Base-by-base conservation (phyloP, 345 rosid genomes). In the Eucalyptus lansdowneana region DNA sequence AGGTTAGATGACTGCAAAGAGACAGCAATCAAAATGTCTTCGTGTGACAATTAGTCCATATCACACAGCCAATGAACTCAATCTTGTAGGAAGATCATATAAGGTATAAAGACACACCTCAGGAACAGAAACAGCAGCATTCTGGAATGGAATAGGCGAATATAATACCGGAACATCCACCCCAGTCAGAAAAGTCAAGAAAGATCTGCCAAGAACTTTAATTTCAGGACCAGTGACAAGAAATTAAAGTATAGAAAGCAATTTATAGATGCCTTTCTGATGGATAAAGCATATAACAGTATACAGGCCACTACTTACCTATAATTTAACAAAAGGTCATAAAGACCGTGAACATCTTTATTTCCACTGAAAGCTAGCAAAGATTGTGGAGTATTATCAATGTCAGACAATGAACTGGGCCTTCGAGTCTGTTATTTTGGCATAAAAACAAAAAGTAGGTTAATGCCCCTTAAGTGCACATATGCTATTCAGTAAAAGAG, bases 331-430 rank as follows among this genome's bases (percentile, higher is more conserved):
- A 98, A 89, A 91, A 98, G 93, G 85, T 97, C 99, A 92, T 93
- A 98, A 58, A 98, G 91, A 65, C 97, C 96, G 87, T 98, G 99
- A 31, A 97, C 95, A 45, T 90, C 92, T 89, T 91, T 92, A 87
- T 92, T 95, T 89, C 98, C 97, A 50, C 56, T 85, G 93, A 97
- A 92, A 80, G 96, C 97, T 88, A 98, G 94, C 90, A 98, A 91
- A 50, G 99, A 98, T 89, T 96, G 95, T 37, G 99, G 95, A 88
- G 94, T 97, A 93, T 95, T 95, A 91, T 98, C 99, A 90, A 96
- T 91, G 90, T 94, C 94, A 89, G 95, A 91, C 91, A 90, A 89
- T 86, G 96, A 94, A 89, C 94, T 91, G 80, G 49, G 87, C 65
- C 93, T 92, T 81, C 95, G 96, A 91, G 96, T 92, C 99, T 98